Percentiles rank a stretch among this genome's conserved stretches.
These are phyloP conservation scores for Puccinia triticina DNA, from an alignment of 1,284 basidiomycete species.

Conservation along the genomic window DNA sequence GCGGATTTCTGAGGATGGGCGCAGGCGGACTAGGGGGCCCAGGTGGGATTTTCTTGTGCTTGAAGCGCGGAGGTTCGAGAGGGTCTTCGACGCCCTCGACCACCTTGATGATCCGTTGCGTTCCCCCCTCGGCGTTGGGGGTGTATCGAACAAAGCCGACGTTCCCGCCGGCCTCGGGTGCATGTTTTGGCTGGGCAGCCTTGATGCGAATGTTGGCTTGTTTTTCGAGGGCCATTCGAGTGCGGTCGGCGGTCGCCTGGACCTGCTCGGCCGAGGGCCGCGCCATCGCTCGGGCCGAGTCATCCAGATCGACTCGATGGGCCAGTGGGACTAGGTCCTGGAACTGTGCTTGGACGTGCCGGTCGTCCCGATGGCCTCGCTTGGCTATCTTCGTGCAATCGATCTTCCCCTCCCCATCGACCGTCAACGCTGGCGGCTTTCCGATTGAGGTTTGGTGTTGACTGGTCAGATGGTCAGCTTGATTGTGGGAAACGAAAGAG, in stretches of 20 bases:
- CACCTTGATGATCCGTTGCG: constrained; percentile 99
- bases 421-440: constrained; percentile 91
- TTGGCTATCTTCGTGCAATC: constrained; percentile 95
- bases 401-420: constrained; percentile 92
- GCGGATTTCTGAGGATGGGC: constrained; percentile 93
- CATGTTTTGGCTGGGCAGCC: constrained; percentile 76
- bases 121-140: constrained; percentile 78
- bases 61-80: constrained; percentile 92
- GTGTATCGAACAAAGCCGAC: constrained; percentile 81
- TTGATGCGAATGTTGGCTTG: constrained; percentile 94
- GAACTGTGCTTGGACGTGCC: constrained; percentile 88
- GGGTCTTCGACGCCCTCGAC: constrained; percentile 95
- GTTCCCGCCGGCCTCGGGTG: constrained; percentile 54
- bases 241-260: constrained; percentile 83
- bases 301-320: constrained; percentile 83
- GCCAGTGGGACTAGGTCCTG: constrained; percentile 93
- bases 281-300: constrained; percentile 75
- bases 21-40: constrained; percentile 95
- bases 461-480: neutral
- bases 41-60: constrained; percentile 96
- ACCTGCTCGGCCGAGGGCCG: constrained; percentile 89
- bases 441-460: constrained; percentile 75
- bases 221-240: constrained; percentile 86
- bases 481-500: neutral
- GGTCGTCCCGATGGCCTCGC: constrained; percentile 84